A percentile compares a stretch with the other conserved stretches of the same genome.
phyloP scores from a whole-genome alignment of 371 early-diverging fungal species.

The Mortierella sp. region DNA sequence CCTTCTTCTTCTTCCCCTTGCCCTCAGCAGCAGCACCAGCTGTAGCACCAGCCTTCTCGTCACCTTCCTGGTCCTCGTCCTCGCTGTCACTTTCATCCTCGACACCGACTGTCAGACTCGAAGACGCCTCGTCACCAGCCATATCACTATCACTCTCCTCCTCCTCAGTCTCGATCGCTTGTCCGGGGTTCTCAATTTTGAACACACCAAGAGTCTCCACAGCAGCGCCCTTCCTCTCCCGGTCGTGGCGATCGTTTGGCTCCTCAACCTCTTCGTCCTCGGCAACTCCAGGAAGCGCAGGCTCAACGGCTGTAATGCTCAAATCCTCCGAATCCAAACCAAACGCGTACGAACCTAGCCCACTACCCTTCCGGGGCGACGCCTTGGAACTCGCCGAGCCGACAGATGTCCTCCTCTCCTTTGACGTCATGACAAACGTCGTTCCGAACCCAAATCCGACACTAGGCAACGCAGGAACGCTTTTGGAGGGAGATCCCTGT shows the following conservation, averaged over 20 bases:
- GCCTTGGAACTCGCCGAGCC: neutral
- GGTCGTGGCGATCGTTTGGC: neutral
- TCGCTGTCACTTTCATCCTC: neutral
- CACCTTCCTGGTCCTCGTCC: neutral
- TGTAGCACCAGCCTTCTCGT: neutral
- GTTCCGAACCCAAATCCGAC: slow-evolving; percentile 48
- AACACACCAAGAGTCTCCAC: neutral
- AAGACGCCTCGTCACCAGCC: neutral
- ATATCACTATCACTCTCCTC: neutral
- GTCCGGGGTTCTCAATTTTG: neutral
- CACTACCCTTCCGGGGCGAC: slow-evolving; percentile 1
- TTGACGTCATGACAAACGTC: slow-evolving; percentile 23
- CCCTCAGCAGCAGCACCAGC: neutral
- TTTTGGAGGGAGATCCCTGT: slow-evolving; percentile 8
- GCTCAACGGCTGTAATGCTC: neutral
- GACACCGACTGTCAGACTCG: neutral
- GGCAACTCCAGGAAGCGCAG: neutral
- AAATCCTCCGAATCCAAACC: neutral
- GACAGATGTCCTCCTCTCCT: slow-evolving; percentile 10
- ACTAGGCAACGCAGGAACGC: neutral
- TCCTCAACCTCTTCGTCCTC: neutral
- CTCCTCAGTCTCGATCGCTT: neutral
- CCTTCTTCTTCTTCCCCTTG: neutral
- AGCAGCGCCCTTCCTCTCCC: slow-evolving; percentile 4
- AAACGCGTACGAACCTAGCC: neutral